These are phyloP conservation scores for Zasmidium angulare DNA, from an alignment of 2,329 filamentous ascomycete genomes.

Conservation along the genomic window DNA sequence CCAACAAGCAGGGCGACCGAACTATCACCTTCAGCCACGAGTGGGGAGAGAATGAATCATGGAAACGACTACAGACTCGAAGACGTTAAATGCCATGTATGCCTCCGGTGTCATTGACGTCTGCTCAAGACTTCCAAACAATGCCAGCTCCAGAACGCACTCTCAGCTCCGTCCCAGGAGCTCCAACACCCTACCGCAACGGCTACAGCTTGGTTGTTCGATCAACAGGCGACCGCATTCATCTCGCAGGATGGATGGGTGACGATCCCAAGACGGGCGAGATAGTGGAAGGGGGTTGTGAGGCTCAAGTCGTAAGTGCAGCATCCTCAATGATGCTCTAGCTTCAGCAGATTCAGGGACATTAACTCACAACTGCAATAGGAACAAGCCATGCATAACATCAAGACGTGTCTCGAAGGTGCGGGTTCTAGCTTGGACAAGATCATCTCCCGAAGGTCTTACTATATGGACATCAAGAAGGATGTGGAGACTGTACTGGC, in stretches of 20 bases:
- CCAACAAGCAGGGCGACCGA: too few relatives aligned
- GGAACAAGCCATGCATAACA: conserved; percentile 21
- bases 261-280: conserved; percentile 22
- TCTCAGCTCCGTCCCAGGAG: background rate
- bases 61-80: too few relatives aligned
- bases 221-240: conserved; percentile 7
- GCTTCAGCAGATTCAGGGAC: background rate
- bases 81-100: too few relatives aligned
- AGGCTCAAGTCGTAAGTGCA: conserved; percentile 34
- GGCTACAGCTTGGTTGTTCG: conserved; percentile 6
- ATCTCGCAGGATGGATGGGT: conserved; percentile 27
- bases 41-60: too few relatives aligned
- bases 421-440: conserved; percentile 17
- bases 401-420: conserved; percentile 18
- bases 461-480: conserved; percentile 19
- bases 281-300: conserved; percentile 23
- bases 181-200: conserved; percentile 4
- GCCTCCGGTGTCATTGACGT: too few relatives aligned
- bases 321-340: background rate
- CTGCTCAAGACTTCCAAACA: background rate
- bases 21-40: too few relatives aligned
- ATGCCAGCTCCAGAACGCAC: conserved; percentile 1
- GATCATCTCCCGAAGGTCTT: conserved; percentile 19
- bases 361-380: background rate
- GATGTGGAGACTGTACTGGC: conserved; percentile 19